Evolutionary conservation across 164 flowering plant genomes (phyloP).

Genomic region (Malania oleifera): DNA sequence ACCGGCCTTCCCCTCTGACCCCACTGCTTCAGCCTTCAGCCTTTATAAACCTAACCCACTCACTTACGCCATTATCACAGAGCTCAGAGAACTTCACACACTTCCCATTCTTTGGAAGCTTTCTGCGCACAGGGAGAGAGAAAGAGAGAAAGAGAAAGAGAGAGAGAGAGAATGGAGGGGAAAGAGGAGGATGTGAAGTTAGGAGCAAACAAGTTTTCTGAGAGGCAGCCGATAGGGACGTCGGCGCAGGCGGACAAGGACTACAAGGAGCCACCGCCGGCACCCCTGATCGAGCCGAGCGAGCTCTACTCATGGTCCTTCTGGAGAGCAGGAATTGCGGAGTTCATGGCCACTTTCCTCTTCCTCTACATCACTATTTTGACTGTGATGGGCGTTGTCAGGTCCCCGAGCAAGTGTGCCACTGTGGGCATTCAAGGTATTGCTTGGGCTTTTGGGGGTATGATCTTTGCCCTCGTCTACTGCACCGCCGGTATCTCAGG

Average conservation of each 20-base stretch:
- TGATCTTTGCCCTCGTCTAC: slow-evolving; percentile 67
- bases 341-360: slow-evolving; percentile 55
- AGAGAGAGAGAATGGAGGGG: slow-evolving; percentile 35
- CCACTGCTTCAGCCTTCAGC: no score
- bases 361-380: slow-evolving; percentile 56
- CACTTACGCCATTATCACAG: no score
- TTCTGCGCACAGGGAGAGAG: no score
- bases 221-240: slow-evolving; percentile 58
- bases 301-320: slow-evolving; percentile 60
- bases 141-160: background rate
- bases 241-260: slow-evolving; percentile 56
- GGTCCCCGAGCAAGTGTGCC: slow-evolving; percentile 38
- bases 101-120: no score
- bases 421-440: slow-evolving; percentile 60
- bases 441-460: slow-evolving; percentile 72
- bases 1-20: no score
- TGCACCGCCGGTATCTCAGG: slow-evolving; percentile 76
- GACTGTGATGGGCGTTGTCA: slow-evolving; percentile 52
- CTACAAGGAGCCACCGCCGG: slow-evolving; percentile 61
- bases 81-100: no score
- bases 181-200: slow-evolving; percentile 53
- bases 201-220: slow-evolving; percentile 61
- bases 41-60: slow-evolving; percentile 5
- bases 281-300: slow-evolving; percentile 51
- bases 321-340: slow-evolving; percentile 60